Base-by-base conservation (phyloP, 164 flowering plant genomes). In the Dillenia suffruticosa region DNA sequence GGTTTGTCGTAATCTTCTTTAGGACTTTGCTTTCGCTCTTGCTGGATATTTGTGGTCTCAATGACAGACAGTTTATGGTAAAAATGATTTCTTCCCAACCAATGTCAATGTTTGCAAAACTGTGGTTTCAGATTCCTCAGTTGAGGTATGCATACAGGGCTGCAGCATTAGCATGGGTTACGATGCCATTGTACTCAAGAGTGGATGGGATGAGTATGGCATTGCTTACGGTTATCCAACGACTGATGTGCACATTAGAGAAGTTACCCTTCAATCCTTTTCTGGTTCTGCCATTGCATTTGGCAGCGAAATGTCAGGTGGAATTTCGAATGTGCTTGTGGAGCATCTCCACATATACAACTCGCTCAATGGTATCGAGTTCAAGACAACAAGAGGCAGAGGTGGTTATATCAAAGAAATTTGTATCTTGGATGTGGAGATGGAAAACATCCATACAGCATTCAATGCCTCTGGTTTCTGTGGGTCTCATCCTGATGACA, bases 181-280 rank as follows among this genome's bases (percentile, higher is more conserved):
- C 26, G 95, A 90, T 66, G 86, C 84, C 10, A 78, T 89, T 43
- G 72, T 64, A 0, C 79, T 90, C 1, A 88, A 84, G 73, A 86
- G 97, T 22, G 97, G 97, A 10, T 84, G 92, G 89, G 97, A 86
- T 65, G 83, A 88, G 70, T 80, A 88, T 65, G 92, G 92, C 13
- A 88, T 88, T 54, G 53, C 82, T 13, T 86, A 70, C 54, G 79
- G 75, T 9, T 76, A 61, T 65, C 87, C 97, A 10, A 76, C 85
- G 46, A 65, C 71, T 8, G 52, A 71, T 46, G 78, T 88, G 22
- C 83, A 76, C 50, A 73, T 88, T 57, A 67, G 70, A n/a, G 44
- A 67, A n/a, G 76, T 77, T 9, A 24, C 54, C 16, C 81, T 84
- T 15, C 75, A 74, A 56, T 71, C 88, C 13, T 51, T 70, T 51